phyloP scores from a whole-genome alignment of 2,329 filamentous ascomycete species.

The Colletotrichum cordylinicola region DNA sequence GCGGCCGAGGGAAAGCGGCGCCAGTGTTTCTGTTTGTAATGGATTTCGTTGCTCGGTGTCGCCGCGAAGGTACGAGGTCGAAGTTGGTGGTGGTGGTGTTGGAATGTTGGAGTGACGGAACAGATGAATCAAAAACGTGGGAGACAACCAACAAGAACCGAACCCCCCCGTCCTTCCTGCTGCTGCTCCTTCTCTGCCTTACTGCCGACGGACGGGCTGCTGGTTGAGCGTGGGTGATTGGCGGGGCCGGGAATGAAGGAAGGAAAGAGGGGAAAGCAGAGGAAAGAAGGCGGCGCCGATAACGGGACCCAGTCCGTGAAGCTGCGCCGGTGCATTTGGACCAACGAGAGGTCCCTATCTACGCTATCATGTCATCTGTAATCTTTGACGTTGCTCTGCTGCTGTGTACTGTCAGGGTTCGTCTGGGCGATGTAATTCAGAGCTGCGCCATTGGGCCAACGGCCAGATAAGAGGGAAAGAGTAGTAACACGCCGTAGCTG shows the following conservation, averaged over 20 bases:
- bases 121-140: neutral
- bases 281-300: neutral
- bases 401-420: neutral
- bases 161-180: neutral
- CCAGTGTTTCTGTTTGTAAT: constrained; percentile 13
- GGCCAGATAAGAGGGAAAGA: neutral
- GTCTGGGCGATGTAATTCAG: neutral
- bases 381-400: neutral
- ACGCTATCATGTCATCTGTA: neutral
- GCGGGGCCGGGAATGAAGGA: neutral
- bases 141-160: neutral
- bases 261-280: neutral
- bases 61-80: neutral
- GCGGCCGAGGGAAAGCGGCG: constrained; percentile 29
- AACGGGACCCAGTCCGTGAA: neutral
- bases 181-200: neutral
- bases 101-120: neutral
- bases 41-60: neutral
- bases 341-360: neutral
- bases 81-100: neutral
- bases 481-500: neutral
- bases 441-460: neutral
- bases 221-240: neutral
- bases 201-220: neutral
- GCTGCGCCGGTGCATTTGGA: neutral